Percentiles rank a stretch among this genome's conserved stretches.
phyloP scores from a whole-genome alignment of 2,329 filamentous ascomycete genomes.

The Claviceps arundinis region DNA sequence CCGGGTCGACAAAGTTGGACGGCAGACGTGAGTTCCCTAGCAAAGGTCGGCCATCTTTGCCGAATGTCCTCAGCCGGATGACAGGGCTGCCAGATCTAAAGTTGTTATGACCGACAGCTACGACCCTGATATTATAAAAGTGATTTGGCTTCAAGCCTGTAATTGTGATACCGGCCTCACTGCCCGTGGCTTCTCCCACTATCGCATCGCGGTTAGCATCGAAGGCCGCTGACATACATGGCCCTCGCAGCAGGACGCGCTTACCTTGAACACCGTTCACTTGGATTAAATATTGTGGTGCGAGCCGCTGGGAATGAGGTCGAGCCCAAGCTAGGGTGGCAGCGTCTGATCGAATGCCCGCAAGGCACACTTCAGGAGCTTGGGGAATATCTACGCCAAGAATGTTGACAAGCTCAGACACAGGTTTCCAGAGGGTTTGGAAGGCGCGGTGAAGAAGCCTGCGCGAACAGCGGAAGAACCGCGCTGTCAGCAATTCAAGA shows the following conservation, averaged over 20 bases:
- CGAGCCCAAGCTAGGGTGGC: slow-evolving; percentile 86
- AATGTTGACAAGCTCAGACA: slow-evolving; percentile 79
- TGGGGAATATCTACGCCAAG: slow-evolving; percentile 90
- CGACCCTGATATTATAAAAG: slow-evolving; percentile 87
- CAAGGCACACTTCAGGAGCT: slow-evolving; percentile 76
- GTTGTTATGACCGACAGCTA: slow-evolving; percentile 80
- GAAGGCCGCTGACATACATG: neutral
- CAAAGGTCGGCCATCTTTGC: slow-evolving; percentile 48
- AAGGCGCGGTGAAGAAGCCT: slow-evolving; percentile 79
- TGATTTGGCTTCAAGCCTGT: slow-evolving; percentile 74
- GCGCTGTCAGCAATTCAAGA: neutral
- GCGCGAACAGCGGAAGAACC: neutral
- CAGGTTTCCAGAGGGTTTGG: slow-evolving; percentile 80
- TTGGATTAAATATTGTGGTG: slow-evolving; percentile 81
- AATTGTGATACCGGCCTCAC: slow-evolving; percentile 59
- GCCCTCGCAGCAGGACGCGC: slow-evolving; percentile 15
- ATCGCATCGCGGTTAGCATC: neutral
- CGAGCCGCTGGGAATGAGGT: slow-evolving; percentile 49
- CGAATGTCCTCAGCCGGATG: slow-evolving; percentile 69
- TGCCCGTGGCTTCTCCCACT: slow-evolving; percentile 67
- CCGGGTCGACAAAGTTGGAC: slow-evolving; percentile 41
- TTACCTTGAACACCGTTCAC: slow-evolving; percentile 85
- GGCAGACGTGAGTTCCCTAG: slow-evolving; percentile 43
- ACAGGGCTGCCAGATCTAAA: slow-evolving; percentile 83
- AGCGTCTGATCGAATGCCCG: slow-evolving; percentile 75